Conservation (phyloP, 495 filamentous ascomycete genomes). For the Symbiotaphrina buchneri region DNA sequence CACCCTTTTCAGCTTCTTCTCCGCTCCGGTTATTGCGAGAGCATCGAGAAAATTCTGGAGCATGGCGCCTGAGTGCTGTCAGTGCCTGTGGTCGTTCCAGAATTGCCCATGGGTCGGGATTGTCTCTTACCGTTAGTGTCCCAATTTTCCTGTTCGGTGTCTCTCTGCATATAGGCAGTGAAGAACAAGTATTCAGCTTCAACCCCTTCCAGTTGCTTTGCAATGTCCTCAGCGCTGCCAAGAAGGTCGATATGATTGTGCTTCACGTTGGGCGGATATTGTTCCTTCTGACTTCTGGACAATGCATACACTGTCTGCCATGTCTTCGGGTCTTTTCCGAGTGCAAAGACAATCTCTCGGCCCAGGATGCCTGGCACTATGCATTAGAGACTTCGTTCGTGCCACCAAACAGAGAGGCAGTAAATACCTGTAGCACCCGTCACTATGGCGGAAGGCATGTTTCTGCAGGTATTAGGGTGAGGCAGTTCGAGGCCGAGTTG, state of each 20-base stretch:
- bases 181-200: conserved; percentile 6
- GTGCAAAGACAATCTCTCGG: conserved; percentile 1
- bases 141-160: neutral
- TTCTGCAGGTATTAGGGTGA: too few relatives aligned
- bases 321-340: neutral
- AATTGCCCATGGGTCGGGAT: too few relatives aligned
- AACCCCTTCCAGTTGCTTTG: conserved; percentile 1
- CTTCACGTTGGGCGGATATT: conserved; percentile 2
- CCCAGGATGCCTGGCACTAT: conserved; percentile 1
- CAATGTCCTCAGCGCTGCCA: neutral
- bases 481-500: too few relatives aligned
- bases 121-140: conserved; percentile 2
- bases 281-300: conserved; percentile 1
- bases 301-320: conserved; percentile 1
- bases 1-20: conserved; percentile 21
- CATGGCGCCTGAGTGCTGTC: conserved; percentile 13
- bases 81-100: neutral
- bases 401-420: neutral
- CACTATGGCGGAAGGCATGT: conserved; percentile 2
- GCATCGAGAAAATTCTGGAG: conserved; percentile 26
- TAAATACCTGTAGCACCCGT: conserved; percentile 2
- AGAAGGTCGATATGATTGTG: conserved; percentile 1
- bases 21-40: conserved; percentile 19
- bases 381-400: neutral
- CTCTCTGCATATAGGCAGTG: conserved; percentile 4